Percentiles rank a stretch among this genome's conserved stretches.
These are phyloP conservation scores for Corrigiola litoralis DNA, from an alignment of 179 eudicot species.

Conservation along the genomic window DNA sequence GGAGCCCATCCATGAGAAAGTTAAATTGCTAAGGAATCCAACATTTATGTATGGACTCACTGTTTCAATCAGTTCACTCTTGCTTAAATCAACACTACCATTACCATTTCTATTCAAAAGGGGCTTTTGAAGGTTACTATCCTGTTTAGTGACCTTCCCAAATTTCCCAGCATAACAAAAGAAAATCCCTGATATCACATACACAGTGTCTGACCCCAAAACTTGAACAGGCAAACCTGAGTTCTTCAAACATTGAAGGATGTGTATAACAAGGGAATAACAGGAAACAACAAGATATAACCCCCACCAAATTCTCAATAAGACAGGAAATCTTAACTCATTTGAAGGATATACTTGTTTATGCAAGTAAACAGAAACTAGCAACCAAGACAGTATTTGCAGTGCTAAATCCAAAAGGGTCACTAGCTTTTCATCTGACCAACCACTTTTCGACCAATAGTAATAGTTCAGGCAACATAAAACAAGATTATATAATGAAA, in stretches of 20 bases:
- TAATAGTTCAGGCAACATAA: slow-evolving; percentile 40
- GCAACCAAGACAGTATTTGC: slow-evolving; percentile 43
- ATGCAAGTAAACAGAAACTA: slow-evolving; percentile 41
- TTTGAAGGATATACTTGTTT: slow-evolving; percentile 14
- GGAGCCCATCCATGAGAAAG: slow-evolving; percentile 65
- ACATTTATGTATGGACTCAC: slow-evolving; percentile 48
- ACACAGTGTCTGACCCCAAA: slow-evolving; percentile 52
- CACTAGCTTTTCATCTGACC: slow-evolving; percentile 44
- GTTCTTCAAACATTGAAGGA: slow-evolving; percentile 21
- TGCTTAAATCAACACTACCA: slow-evolving; percentile 3
- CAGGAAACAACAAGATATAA: slow-evolving; percentile 48
- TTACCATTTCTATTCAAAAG: slow-evolving; percentile 52
- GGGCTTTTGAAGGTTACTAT: slow-evolving; percentile 40
- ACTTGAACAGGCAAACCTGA: slow-evolving; percentile 22
- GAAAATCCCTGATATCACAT: slow-evolving; percentile 33
- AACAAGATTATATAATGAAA: slow-evolving; percentile 41
- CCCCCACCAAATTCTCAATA: slow-evolving; percentile 60
- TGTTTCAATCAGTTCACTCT: slow-evolving; percentile 20
- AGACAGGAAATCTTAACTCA: slow-evolving; percentile 34
- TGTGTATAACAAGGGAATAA: slow-evolving; percentile 44
- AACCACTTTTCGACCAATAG: slow-evolving; percentile 45
- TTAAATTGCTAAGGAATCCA: slow-evolving; percentile 44
- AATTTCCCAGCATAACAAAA: slow-evolving; percentile 43
- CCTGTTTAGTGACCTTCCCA: slow-evolving; percentile 24
- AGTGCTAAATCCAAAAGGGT: slow-evolving; percentile 39